These are phyloP conservation scores for Nothophytophthora sp. DNA, from an alignment of 352 stramenopile genomes.

Conservation along the genomic window DNA sequence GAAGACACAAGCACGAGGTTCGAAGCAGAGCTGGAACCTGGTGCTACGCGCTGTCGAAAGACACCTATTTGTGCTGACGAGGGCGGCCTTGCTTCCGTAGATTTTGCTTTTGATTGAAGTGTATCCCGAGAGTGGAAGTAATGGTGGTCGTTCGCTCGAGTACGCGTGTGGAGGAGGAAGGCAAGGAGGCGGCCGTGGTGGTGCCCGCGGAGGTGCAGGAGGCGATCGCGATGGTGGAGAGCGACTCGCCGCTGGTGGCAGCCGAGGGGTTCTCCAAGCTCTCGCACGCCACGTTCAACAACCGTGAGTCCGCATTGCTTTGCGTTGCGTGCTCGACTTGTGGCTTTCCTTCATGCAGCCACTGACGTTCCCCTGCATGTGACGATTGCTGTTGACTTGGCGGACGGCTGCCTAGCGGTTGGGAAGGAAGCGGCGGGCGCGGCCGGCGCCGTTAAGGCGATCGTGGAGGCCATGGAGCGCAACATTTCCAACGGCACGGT, in stretches of 20 bases:
- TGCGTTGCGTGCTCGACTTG: too few relatives aligned
- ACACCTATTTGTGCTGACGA: too few relatives aligned
- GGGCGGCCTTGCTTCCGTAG: too few relatives aligned
- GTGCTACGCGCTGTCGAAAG: too few relatives aligned
- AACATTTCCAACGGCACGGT: slow-evolving; percentile 64
- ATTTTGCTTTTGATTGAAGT: too few relatives aligned
- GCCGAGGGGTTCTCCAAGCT: slow-evolving; percentile 73
- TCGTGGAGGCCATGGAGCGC: slow-evolving; percentile 66
- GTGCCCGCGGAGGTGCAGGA: slow-evolving; percentile 57
- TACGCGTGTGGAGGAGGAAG: slow-evolving; percentile 49
- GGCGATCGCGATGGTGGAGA: slow-evolving; percentile 60
- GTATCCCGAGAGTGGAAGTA: neutral
- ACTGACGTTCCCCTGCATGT: too few relatives aligned
- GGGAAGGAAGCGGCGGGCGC: slow-evolving; percentile 67
- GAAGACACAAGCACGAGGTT: too few relatives aligned
- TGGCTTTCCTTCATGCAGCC: too few relatives aligned
- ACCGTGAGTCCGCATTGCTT: slow-evolving; percentile 37
- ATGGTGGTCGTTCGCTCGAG: slow-evolving; percentile 49
- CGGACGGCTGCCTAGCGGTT: too few relatives aligned
- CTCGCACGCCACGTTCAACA: slow-evolving; percentile 77
- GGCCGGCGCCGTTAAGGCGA: slow-evolving; percentile 55
- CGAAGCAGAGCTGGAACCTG: too few relatives aligned
- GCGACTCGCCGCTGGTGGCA: slow-evolving; percentile 49
- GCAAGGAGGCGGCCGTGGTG: slow-evolving; percentile 32
- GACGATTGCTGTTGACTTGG: too few relatives aligned